These are phyloP conservation scores for Oryza coarctata DNA, from an alignment of 176 grass and related monocot species.

Conservation along the genomic window DNA sequence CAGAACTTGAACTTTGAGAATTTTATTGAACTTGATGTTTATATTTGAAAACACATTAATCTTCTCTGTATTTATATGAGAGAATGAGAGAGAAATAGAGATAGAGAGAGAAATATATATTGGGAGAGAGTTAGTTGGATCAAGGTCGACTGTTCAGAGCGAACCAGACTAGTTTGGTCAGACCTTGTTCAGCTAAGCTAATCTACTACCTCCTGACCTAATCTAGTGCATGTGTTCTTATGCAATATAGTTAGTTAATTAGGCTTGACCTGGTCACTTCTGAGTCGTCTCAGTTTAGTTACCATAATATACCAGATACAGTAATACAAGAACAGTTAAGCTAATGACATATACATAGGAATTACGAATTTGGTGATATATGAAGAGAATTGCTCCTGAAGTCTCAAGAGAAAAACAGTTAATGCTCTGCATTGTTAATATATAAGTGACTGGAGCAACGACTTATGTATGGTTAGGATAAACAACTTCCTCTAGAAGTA, in stretches of 20 bases:
- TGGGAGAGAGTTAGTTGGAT: background rate
- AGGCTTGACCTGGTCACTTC: conserved; percentile 32
- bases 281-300: background rate
- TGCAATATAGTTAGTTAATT: background rate
- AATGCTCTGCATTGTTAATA: background rate
- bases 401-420: background rate
- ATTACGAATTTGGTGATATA: background rate
- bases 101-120: no score
- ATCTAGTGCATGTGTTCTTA: background rate
- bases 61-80: background rate
- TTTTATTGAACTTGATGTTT: no score
- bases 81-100: background rate
- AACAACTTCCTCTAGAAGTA: conserved; percentile 20
- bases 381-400: background rate
- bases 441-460: background rate
- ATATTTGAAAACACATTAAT: background rate
- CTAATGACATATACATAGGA: background rate
- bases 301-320: background rate
- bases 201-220: conserved; percentile 19
- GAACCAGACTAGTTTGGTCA: conserved; percentile 42
- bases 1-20: background rate
- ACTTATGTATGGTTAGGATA: background rate
- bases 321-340: background rate
- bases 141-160: conserved; percentile 25
- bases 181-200: conserved; percentile 40